Base-by-base conservation (phyloP, 139 green algal genomes). In the Parachlorella kessleri region DNA sequence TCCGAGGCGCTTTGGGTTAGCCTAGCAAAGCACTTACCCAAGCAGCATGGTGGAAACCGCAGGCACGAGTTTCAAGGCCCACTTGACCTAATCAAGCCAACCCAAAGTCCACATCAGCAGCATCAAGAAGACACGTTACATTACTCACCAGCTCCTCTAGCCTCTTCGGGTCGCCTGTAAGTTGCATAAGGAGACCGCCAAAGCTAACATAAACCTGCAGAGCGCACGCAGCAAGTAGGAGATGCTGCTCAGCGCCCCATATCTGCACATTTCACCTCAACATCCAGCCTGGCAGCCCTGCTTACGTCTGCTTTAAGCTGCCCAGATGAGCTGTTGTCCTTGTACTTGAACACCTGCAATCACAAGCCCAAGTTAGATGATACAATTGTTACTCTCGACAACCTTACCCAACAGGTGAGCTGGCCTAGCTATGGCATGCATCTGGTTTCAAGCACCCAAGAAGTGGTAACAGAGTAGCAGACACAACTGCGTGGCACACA, bases 121-220 rank as follows among this genome's bases (percentile, higher is more conserved):
- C n/a, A n/a, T n/a, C n/a, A n/a, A n/a, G n/a, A n/a, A n/a, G n/a
- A n/a, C n/a, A n/a, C n/a, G n/a, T n/a, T n/a, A n/a, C n/a, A n/a
- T n/a, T n/a, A n/a, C n/a, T n/a, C n/a, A n/a, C n/a, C 35, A 99
- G 82, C 14, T 93, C 85, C 40, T 94, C 80, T 55, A 99, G 84
- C 84, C 96, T 92, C 36, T 88, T 88, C 6, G 93, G 84, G 79
- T 98, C 95, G 0, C 94, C 95, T 30, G 74, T 85, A 30, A 99
- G 81, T 85, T 93, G 88, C 94, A 99, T 96, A 4, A 99, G 90
- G 77, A 99, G 84, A 2, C 96, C 96, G 28, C 96, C 96, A 67
- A 95, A 99, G 55, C 88, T 94, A 5, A 93, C 86, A 42, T 87
- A 96, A 8, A 97, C 87, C 81, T 95, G 85, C 33, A 91, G 10